Base-by-base conservation (phyloP, 2,329 filamentous ascomycete species). In the Chaetomiaceae sp. region DNA sequence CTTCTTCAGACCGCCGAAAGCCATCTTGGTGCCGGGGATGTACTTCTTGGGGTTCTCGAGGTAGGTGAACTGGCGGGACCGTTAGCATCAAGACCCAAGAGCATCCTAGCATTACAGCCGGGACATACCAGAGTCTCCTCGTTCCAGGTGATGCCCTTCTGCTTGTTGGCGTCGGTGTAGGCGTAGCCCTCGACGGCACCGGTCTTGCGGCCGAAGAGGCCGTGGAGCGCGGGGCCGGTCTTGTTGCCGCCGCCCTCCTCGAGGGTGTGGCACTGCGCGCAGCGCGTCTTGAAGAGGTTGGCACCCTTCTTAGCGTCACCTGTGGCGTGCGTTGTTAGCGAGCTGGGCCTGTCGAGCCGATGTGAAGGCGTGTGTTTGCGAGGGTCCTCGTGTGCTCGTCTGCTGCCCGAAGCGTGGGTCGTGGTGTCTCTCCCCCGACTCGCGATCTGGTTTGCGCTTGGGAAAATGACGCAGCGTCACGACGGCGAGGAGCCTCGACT, bases 41-140 rank as follows among this genome's bases (percentile, higher is more conserved):
- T 91, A 99, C 84, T 97, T 97, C 88, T 99, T 99, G 79, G 94
- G 94, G 88, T 97, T 97, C 85, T 99, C 94, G 70, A 99, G 91
- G 86, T 99, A 99, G 65, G 86, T 83, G 78, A 96, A 97, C 89
- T 91, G 66, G 27, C 9, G 17, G n/a, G 9, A 6, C 31, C 2
- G 50, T 53, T 40, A 47, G 53, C 25, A 27, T n/a, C 2, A 1
- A 22, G 17, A 0, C 36, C 17, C 22, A n/a, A 8, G 14, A 9
- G 15, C 2, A 5, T 5, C 19, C 6, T 33, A 9, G 6, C 6
- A 4, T 9, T 6, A 19, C 23, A 20, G 23, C 12, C 3, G 17
- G 25, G 50, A 71, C 82, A 55, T 82, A 92, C 88, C 68, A 99
- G 83, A 75, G 89, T 88, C 63, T 84, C 74, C 71, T 96, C 85